Base-by-base conservation (phyloP, 1,284 basidiomycete species). In the Ustilago tritici region DNA sequence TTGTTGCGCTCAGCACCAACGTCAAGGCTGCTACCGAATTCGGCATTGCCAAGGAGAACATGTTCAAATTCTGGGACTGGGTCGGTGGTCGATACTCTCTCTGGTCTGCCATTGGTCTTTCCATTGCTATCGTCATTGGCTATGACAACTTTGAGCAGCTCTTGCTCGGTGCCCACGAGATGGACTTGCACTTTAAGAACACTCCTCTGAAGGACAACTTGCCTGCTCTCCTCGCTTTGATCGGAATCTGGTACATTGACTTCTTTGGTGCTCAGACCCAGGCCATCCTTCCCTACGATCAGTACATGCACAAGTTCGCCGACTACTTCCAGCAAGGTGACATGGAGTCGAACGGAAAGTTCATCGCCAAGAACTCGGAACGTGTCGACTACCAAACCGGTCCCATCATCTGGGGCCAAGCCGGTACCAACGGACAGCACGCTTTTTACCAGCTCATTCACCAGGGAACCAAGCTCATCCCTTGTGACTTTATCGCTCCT, bases 41-140 rank as follows among this genome's bases (percentile, higher is more conserved):
- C 84, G 97, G 96, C 63, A 99, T 99, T 83, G 90, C 92, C 70
- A 88, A 92, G 81, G 90, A 91, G 82, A 98, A 98, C 89, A 99
- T 99, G 95, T 99, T 99, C 91, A 92, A 93, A 87, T 99, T 99
- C 91, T 99, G 96, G 96, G 97, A 99, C 88, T 99, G 97, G 97
- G 96, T 99, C 78, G 96, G 96, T 77, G 96, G 97, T 49, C 92
- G 96, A 78, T 99, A 99, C 90, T 95, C 93, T 81, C 90, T 99
- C 82, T 99, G 97, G 96, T 95, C 93, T 74, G 95, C 97, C 36
- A 98, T 99, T 82, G 97, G 96, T 75, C 90, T 99, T 59, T 93
- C 93, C 56, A 98, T 99, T 87, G 93, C 93, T 61, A 89, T 99
- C 66, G 92, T 92, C 66, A 93, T 98, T 81, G 97, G 96, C 7